These are phyloP conservation scores for Lablab purpureus DNA, from an alignment of 306 rosid species.

Conservation along the genomic window DNA sequence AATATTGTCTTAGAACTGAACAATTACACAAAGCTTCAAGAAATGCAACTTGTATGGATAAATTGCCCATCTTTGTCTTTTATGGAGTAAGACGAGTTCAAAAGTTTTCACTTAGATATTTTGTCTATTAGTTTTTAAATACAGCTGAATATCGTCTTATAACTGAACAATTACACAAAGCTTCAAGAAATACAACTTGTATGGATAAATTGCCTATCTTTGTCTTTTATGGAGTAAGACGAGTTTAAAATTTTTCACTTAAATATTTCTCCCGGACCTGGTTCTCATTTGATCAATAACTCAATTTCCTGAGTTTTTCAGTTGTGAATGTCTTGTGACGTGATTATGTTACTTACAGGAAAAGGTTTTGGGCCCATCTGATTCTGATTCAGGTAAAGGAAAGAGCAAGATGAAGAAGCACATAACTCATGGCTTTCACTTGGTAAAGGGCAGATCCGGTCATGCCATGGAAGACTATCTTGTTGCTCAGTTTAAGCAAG, in stretches of 20 bases:
- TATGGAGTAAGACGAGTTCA: not conserved
- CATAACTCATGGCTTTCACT: constrained; percentile 84
- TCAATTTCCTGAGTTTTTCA: not conserved
- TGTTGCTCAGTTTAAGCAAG: constrained; percentile 83
- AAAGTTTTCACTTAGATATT: not conserved
- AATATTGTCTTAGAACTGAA: not conserved
- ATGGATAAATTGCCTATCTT: not conserved
- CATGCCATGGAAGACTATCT: constrained; percentile 94
- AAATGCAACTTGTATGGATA: constrained; percentile 29
- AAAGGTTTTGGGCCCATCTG: constrained; percentile 76
- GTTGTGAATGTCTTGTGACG: constrained; percentile 3
- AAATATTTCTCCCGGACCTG: not conserved
- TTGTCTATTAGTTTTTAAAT: too few species aligned
- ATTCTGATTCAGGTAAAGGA: constrained; percentile 94
- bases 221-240: not conserved
- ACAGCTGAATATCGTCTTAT: not conserved
- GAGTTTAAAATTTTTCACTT: not conserved
- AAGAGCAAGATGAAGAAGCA: constrained; percentile 91
- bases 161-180: not conserved
- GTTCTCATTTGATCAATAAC: too few species aligned
- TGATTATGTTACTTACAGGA: constrained; percentile 63
- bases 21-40: not conserved
- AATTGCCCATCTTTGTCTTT: not conserved
- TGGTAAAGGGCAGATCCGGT: constrained; percentile 81
- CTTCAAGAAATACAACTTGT: constrained; percentile 28